These are phyloP conservation scores for Xylaria acuta DNA, from an alignment of 495 filamentous ascomycete genomes.

Conservation along the genomic window DNA sequence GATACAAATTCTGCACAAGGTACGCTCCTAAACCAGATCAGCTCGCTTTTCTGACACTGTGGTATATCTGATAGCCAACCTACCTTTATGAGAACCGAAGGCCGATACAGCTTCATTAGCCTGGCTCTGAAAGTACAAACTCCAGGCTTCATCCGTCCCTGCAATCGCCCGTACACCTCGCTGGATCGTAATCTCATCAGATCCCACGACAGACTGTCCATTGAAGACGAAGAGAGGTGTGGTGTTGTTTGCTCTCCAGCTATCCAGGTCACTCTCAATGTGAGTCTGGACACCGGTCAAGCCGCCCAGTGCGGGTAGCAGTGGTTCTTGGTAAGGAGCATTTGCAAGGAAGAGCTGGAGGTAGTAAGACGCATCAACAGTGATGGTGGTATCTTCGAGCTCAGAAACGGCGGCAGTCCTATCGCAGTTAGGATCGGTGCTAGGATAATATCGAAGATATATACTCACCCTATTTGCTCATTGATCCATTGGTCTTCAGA, in stretches of 20 bases:
- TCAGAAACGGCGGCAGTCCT: conserved; percentile 48
- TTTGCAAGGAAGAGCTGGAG: conserved; percentile 75
- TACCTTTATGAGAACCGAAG: conserved; percentile 81
- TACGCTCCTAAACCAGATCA: conserved; percentile 58
- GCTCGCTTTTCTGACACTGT: conserved; percentile 13
- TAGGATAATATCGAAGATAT: background rate
- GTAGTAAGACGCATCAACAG: conserved; percentile 91
- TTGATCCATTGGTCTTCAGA: conserved; percentile 54
- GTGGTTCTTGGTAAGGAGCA: conserved; percentile 74
- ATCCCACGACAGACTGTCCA: conserved; percentile 77
- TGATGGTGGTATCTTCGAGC: conserved; percentile 74
- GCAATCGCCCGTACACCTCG: conserved; percentile 55
- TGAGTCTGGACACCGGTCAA: conserved; percentile 75
- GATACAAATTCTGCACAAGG: conserved; percentile 67
- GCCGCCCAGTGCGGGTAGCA: conserved; percentile 88
- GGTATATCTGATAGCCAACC: conserved; percentile 27
- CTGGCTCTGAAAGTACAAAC: conserved; percentile 80
- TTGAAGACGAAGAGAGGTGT: conserved; percentile 86
- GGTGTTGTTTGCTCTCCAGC: conserved; percentile 68
- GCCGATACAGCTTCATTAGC: conserved; percentile 78
- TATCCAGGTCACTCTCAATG: conserved; percentile 75
- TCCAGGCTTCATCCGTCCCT: conserved; percentile 73
- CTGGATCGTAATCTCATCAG: conserved; percentile 60
- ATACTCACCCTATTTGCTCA: conserved; percentile 50
- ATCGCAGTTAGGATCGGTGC: conserved; percentile 16